Percentiles rank a stretch among this genome's conserved stretches.
Evolutionary conservation across 2,329 filamentous ascomycete genomes (phyloP).

Genomic region (Stromatinia cepivora): DNA sequence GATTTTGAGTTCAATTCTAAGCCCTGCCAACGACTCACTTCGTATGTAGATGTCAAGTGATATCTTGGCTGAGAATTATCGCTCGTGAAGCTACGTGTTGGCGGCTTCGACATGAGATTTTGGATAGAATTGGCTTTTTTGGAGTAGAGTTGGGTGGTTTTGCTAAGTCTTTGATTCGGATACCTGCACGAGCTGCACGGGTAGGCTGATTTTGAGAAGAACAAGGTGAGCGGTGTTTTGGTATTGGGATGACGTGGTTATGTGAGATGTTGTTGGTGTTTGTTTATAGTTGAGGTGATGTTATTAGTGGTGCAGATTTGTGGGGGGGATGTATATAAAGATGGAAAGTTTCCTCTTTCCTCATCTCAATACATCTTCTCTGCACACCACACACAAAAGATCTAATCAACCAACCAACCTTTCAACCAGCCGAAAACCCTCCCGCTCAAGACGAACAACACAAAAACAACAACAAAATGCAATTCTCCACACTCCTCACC

Average conservation of each 20-base stretch:
- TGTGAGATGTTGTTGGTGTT: not conserved
- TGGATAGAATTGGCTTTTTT: not conserved
- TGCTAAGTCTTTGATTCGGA: not conserved
- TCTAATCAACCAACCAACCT: not conserved
- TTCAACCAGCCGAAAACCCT: not conserved
- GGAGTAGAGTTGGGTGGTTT: not conserved
- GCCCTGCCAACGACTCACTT: not conserved
- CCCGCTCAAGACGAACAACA: not conserved
- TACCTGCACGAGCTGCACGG: not conserved
- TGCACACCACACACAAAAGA: not conserved
- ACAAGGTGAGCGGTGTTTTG: not conserved
- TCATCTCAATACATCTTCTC: conserved; percentile 1
- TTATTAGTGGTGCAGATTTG: not conserved
- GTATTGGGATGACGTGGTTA: not conserved
- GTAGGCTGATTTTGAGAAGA: not conserved
- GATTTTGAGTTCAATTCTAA: not conserved
- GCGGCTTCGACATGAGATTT: not conserved
- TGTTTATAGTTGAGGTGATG: not conserved
- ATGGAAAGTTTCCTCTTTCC: not conserved
- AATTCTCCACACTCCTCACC: conserved; percentile 28
- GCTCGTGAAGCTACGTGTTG: not conserved
- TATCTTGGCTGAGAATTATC: not conserved
- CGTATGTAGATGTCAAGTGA: conserved; percentile 10
- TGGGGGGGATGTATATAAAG: not conserved
- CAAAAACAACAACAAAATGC: conserved; percentile 27